phyloP scores from a whole-genome alignment of 2,329 filamentous ascomycete genomes.

The Apiospora malaysiana region DNA sequence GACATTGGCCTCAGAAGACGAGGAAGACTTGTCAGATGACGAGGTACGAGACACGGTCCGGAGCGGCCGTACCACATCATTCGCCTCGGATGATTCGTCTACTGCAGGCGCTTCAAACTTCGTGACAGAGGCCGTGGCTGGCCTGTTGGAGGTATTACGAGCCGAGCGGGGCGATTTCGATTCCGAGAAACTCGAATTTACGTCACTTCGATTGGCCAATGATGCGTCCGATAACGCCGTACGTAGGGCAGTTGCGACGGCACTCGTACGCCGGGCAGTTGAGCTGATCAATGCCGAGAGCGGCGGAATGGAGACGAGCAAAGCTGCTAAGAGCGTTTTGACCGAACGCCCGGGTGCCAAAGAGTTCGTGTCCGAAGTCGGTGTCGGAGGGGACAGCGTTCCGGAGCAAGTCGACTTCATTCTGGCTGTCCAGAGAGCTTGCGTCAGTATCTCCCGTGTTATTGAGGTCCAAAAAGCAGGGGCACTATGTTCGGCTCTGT shows the following conservation, averaged over 20 bases:
- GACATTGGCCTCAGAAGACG: conserved; percentile 67
- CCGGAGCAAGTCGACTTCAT: conserved; percentile 87
- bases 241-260: conserved; percentile 81
- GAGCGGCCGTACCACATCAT: conserved; percentile 67
- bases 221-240: conserved; percentile 91
- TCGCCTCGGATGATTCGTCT: conserved; percentile 74
- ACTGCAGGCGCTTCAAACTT: conserved; percentile 66
- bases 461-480: conserved; percentile 55
- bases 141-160: conserved; percentile 84
- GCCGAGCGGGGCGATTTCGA: conserved; percentile 81
- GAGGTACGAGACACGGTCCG: conserved; percentile 65
- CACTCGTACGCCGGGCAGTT: conserved; percentile 81
- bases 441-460: conserved; percentile 68
- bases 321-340: conserved; percentile 69
- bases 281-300: conserved; percentile 65
- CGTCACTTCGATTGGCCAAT: conserved; percentile 87
- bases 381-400: conserved; percentile 67
- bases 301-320: conserved; percentile 62
- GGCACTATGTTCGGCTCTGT: conserved; percentile 75
- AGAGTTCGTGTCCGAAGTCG: conserved; percentile 64
- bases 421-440: conserved; percentile 79
- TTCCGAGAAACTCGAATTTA: conserved; percentile 83
- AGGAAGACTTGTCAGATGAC: conserved; percentile 69
- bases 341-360: conserved; percentile 57
- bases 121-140: conserved; percentile 85